Conservation (phyloP, 192 early-diverging fungal species). For the Pilobolus umbonatus region DNA sequence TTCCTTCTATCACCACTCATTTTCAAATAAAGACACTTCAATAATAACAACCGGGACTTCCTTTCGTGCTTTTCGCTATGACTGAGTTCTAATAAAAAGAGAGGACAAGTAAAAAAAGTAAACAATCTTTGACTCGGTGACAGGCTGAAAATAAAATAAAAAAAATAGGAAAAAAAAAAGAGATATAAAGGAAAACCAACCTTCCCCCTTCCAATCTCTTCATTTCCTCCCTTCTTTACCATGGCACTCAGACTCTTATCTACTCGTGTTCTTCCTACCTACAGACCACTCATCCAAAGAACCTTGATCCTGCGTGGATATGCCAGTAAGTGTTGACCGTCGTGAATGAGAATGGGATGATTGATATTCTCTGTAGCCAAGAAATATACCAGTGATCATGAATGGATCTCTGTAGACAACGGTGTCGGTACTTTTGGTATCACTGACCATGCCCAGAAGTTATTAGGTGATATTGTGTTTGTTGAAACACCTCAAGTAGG, state of each 20-base stretch:
- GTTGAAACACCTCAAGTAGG: constrained; percentile 81
- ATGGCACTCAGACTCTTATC: constrained; percentile 21
- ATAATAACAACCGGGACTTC: too few relatives aligned
- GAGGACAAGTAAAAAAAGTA: too few relatives aligned
- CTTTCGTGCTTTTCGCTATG: too few relatives aligned
- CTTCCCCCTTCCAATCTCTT: background rate
- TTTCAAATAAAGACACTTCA: background rate
- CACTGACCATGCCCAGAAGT: constrained; percentile 85
- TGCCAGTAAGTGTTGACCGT: constrained; percentile 14
- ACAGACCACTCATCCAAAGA: constrained; percentile 5
- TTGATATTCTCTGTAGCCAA: constrained; percentile 37
- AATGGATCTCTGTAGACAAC: constrained; percentile 80
- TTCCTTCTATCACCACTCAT: background rate
- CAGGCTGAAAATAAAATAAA: too few relatives aligned
- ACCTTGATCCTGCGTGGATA: constrained; percentile 9
- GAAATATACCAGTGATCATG: constrained; percentile 84
- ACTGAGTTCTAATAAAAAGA: too few relatives aligned
- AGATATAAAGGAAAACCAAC: background rate
- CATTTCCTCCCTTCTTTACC: background rate
- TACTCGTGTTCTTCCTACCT: constrained; percentile 10
- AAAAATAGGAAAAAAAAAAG: constrained; percentile 6
- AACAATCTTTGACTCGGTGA: constrained; percentile 23
- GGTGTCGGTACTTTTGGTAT: constrained; percentile 85
- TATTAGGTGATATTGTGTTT: constrained; percentile 93
- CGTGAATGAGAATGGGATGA: background rate